phyloP scores from a whole-genome alignment of 495 filamentous ascomycete genomes.

The Trichoderma asperelloides region DNA sequence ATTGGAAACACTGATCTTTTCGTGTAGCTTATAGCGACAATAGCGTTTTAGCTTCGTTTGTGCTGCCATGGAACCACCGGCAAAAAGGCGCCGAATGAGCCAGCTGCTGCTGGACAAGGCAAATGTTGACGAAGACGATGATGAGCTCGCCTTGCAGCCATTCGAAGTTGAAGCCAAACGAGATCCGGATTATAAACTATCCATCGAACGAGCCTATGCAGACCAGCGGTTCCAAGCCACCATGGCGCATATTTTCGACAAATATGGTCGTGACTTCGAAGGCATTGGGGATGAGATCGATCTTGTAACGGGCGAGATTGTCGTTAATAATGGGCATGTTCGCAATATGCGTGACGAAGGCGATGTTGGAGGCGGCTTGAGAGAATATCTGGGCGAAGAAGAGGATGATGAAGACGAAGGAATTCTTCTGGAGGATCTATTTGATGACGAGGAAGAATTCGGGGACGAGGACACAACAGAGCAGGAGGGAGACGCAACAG shows the following conservation, averaged over 20 bases:
- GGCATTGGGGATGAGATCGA: constrained; percentile 78
- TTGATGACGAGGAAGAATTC: constrained; percentile 6
- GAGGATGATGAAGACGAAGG: constrained; percentile 21
- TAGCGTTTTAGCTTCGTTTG: neutral
- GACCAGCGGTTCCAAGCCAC: constrained; percentile 62
- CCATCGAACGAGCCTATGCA: constrained; percentile 50
- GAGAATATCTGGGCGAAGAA: constrained; percentile 13
- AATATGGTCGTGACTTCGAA: constrained; percentile 75
- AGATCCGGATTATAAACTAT: constrained; percentile 43
- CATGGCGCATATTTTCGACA: constrained; percentile 81
- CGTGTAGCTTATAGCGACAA: neutral
- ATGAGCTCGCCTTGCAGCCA: constrained; percentile 33
- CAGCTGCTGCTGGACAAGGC: constrained; percentile 23
- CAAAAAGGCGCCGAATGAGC: constrained; percentile 48
- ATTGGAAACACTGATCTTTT: neutral
- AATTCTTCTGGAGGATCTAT: constrained; percentile 15
- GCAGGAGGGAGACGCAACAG: neutral
- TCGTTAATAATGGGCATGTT: constrained; percentile 84
- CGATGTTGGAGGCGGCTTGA: constrained; percentile 28
- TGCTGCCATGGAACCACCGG: constrained; percentile 44
- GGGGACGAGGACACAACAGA: neutral
- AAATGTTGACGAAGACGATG: constrained; percentile 31
- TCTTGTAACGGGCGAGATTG: constrained; percentile 62
- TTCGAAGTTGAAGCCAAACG: constrained; percentile 34
- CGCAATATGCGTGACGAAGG: constrained; percentile 44